These are phyloP conservation scores for Collybiopsis confluens DNA, from an alignment of 768 basidiomycete genomes.

Conservation along the genomic window DNA sequence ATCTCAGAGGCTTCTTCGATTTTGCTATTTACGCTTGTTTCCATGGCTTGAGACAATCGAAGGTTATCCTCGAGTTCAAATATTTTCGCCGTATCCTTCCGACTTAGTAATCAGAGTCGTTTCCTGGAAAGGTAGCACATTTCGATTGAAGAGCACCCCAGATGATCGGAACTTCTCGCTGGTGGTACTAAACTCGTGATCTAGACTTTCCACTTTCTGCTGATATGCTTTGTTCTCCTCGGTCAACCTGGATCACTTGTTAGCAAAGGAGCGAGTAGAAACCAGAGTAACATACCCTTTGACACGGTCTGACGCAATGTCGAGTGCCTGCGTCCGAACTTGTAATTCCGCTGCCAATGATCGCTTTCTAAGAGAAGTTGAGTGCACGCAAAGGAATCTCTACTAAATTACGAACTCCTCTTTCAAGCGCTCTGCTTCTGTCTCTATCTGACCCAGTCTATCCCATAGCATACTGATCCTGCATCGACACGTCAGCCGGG, in stretches of 20 bases:
- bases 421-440: background rate
- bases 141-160: background rate
- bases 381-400: background rate
- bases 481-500: background rate
- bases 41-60: background rate
- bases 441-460: background rate
- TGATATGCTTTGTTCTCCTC: background rate
- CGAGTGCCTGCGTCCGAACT: background rate
- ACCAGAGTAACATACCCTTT: background rate
- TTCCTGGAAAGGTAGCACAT: too few species aligned
- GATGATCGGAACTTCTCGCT: too few species aligned
- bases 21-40: background rate
- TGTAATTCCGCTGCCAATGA: background rate
- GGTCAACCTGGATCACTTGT: background rate
- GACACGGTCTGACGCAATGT: background rate
- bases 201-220: background rate
- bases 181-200: too few species aligned
- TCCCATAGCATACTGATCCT: background rate
- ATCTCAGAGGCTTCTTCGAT: background rate
- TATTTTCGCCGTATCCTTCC: conserved; percentile 2
- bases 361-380: background rate
- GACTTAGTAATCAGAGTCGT: background rate
- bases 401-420: background rate
- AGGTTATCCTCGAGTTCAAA: background rate
- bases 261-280: background rate